Evolutionary conservation across 2,329 filamentous ascomycete genomes (phyloP), one percentile per base, ranked within the genome.

Genomic region (Diaporthe sp.): DNA sequence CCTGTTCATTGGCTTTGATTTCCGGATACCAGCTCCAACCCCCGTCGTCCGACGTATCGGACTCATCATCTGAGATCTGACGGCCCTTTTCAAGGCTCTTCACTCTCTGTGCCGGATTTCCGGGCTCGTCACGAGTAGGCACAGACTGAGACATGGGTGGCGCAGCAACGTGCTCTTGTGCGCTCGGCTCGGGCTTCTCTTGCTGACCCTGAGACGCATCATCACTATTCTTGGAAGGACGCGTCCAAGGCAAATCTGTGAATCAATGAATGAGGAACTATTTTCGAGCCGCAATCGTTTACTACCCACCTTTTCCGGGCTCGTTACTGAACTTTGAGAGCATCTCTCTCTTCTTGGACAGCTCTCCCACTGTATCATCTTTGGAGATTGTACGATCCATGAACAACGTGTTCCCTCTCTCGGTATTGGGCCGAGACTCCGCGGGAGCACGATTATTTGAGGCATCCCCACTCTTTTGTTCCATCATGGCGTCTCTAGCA

Each of bases 371-470:
- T 39, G 58, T 61, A 8, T 61, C 58, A 28, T 61, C 58, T 10
- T 42, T 39, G 13, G 58, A 61, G 37, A 61, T 61, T 12, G 37
- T 61, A 2, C 12, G 9, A 12, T 42, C 37, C 58, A 61, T 61
- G n/a, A 42, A 61, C 37, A 61, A 42, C 3, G 5, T 10, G 8
- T 61, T 44, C 1, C 13, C 37, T 7, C 22, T 42, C 17, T 8
- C 51, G 6, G 51, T 17, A 1, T 17, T 28, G n/a, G 25, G 3
- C 9, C 28, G 51, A 31, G 25, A 4, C 7, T 6, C 2, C n/a
- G 25, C 25, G 2, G 25, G 3, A 22, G 0, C 8, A 5, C 2
- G 28, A 9, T 20, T 0, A 0, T 6, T 15, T 7, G 15, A 17
- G 17, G 5, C 0, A 25, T 15, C 0, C 22, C 53, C 7, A 2